phyloP scores from a whole-genome alignment of 139 green algal genomes.

The Picochlorum costavermella region DNA sequence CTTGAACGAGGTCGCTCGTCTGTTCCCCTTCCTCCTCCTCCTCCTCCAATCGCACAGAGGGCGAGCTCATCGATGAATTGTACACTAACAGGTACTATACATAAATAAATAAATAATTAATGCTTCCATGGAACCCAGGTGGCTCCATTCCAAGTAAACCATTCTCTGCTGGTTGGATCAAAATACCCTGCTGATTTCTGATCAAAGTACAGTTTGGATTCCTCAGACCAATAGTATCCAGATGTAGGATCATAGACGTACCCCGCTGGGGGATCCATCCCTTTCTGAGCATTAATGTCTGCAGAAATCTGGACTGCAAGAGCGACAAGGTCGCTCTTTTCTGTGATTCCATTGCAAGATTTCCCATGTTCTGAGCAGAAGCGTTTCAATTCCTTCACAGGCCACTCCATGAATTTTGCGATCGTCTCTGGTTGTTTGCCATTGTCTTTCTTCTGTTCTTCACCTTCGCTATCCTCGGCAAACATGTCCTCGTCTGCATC shows the following conservation, averaged over 20 bases:
- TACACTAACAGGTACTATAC: too few species aligned
- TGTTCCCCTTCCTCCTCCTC: too few species aligned
- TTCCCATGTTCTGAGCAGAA: constrained; percentile 45
- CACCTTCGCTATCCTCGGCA: constrained; percentile 27
- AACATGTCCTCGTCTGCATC: constrained; percentile 58
- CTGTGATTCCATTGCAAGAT: constrained; percentile 40
- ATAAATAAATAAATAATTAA: too few species aligned
- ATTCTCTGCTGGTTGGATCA: constrained; percentile 29
- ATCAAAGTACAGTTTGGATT: constrained; percentile 55
- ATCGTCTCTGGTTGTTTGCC: background rate
- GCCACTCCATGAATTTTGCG: constrained; percentile 51
- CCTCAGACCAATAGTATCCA: constrained; percentile 37
- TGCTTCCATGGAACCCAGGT: too few species aligned
- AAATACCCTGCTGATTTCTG: constrained; percentile 37
- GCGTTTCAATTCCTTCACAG: constrained; percentile 63
- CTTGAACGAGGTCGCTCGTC: too few species aligned
- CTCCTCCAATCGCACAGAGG: too few species aligned
- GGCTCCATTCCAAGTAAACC: constrained; percentile 32
- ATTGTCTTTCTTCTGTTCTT: background rate
- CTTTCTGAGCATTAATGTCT: background rate
- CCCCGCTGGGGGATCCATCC: constrained; percentile 29
- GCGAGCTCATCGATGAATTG: too few species aligned
- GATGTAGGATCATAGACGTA: constrained; percentile 47
- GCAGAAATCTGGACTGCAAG: constrained; percentile 22
- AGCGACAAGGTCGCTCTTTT: constrained; percentile 59